Base-by-base conservation (phyloP, 805 yeast species). In the Isabelozyma rhagii region DNA sequence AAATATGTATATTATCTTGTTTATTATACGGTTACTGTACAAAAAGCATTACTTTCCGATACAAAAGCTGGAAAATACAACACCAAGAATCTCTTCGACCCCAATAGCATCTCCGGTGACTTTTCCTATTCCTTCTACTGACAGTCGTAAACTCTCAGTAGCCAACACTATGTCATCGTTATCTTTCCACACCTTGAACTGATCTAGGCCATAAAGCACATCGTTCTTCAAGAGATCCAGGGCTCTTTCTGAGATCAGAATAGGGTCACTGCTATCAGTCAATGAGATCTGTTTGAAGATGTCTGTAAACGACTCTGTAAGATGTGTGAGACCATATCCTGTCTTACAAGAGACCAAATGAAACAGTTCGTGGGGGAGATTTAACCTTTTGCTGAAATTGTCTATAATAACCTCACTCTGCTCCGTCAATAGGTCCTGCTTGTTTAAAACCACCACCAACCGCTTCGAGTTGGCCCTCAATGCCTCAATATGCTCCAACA, bases 61-160 rank as follows among this genome's bases (percentile, higher is more conserved):
- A 66, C 99, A 94, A 64, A 94, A 94, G 53, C 83, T 87, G 2
- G 96, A 84, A 62, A 94, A 94, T 0, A 94, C 94, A 1, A 89
- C 93, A 0, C 94, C 97, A 5, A 94, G 71, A 0, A 94, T 83
- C 61, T 94, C 98, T 57, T 94, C 97, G 0, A 92, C 78, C 0
- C 96, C 96, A 11, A 93, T 82, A 0, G 89, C 80, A 39, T 88
- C 87, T 1, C 98, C 99, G 0, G 97, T 92, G 25, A 94, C 87
- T 60, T 85, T 88, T 0, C 97, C 97, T 39, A 94, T 87, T 0
- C 97, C 97, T 11, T 86, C 90, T 15, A 86, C 83, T 0, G 97
- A 83, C 45, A 78, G 78, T 45, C 79, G 78, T 39, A 94, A 72
- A 48, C 87, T 84, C 51, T 93, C 97, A 0, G 89, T 72, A 0